Evolutionary conservation across 1,284 basidiomycete species (phyloP), one percentile per base, ranked within the genome.

Genomic region (Puccinia horiana): DNA sequence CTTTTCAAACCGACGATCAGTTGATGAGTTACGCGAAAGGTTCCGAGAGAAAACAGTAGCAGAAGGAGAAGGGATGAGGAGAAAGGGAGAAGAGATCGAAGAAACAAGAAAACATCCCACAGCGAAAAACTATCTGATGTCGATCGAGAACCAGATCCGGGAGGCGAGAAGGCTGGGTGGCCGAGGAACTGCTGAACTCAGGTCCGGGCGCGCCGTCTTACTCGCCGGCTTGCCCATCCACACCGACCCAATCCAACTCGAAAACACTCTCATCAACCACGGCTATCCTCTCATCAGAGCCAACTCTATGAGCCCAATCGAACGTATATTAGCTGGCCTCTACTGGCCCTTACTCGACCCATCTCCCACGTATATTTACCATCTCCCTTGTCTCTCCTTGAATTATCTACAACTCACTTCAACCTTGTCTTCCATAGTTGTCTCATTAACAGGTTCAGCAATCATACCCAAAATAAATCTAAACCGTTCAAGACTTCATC

Each of bases 301-400:
- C 70, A 26, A 8, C 12, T 1, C 1, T n/a, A 5, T 73, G 26
- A 2, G 0, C 12, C 47, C 70, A 0, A 0, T 54, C 47, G 47
- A 73, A 2, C 70, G 70, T 3, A 3, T 40, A 0, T 11, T 14
- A 0, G 12, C 0, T 2, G 20, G 11, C 0, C 47, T 73, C 8
- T 73, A 52, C 23, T 73, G 70, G 70, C 70, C 70, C 4, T 23
- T 73, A 14, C 3, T 73, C 29, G 70, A 73, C 47, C 70, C 70
- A 18, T 54, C 44, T 20, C 70, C 44, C 20, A 23, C 44, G 70
- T 73, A 8, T 8, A 47, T 12, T n/a, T n/a, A n/a, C n/a, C n/a
- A n/a, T 35, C 16, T 26, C 52, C 47, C 44, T 5, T 49, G 11
- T 40, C 35, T 40, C 23, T 44, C 63, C 37, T 20, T 20, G 40